These are phyloP conservation scores for Xylariomycetidae sp. DNA, from an alignment of 2,329 filamentous ascomycete genomes.

Conservation along the genomic window DNA sequence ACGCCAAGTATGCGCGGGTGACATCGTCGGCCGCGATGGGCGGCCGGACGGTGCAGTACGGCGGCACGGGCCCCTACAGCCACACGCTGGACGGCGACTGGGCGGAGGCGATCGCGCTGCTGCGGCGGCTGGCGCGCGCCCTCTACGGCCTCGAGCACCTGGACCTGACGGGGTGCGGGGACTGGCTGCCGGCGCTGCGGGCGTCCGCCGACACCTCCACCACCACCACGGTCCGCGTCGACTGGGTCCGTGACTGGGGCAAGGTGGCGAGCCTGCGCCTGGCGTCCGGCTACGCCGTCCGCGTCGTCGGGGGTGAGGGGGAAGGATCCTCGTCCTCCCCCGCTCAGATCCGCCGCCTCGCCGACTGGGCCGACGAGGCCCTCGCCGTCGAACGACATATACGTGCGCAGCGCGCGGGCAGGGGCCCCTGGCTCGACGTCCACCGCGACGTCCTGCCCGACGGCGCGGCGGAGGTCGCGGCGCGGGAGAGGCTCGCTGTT, in stretches of 20 bases:
- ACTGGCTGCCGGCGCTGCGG: conserved; percentile 48
- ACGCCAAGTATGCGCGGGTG: conserved; percentile 43
- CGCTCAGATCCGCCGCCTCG: conserved; percentile 27
- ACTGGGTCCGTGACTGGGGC: conserved; percentile 50
- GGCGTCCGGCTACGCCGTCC: conserved; percentile 35
- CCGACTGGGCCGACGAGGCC: conserved; percentile 33
- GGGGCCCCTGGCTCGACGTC: conserved; percentile 43
- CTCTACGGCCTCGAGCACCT: conserved; percentile 56
- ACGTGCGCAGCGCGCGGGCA: conserved; percentile 37
- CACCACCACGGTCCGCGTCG: conserved; percentile 26
- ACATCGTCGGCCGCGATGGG: conserved; percentile 32
- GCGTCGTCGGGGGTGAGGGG: too few relatives aligned
- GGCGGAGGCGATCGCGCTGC: conserved; percentile 50
- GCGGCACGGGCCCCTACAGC: conserved; percentile 51
- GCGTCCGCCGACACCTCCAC: neutral
- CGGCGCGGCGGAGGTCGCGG: conserved; percentile 8
- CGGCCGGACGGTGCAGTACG: conserved; percentile 42
- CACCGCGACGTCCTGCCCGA: conserved; percentile 32
- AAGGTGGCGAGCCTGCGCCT: conserved; percentile 43
- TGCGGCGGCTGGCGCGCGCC: conserved; percentile 47
- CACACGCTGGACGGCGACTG: conserved; percentile 53
- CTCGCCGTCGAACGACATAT: conserved; percentile 42
- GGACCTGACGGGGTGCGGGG: conserved; percentile 52
- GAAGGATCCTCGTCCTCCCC: too few relatives aligned
- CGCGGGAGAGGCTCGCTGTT: conserved; percentile 5